A percentile compares a stretch with the other conserved stretches of the same genome.
phyloP scores from a whole-genome alignment of 2,329 filamentous ascomycete species.

The Hymenoscyphus linearis region DNA sequence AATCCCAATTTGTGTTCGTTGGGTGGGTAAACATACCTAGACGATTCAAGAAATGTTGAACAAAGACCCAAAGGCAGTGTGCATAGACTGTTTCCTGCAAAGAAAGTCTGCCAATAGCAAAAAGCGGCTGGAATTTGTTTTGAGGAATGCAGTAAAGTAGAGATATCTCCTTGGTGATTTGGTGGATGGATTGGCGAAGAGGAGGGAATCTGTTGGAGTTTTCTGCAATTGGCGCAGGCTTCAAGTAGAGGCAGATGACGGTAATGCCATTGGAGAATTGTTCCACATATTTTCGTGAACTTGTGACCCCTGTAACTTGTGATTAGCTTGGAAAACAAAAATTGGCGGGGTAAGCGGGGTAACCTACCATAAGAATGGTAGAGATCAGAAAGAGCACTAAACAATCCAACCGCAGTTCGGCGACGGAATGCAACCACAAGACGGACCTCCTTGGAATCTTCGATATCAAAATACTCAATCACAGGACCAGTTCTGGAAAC shows the following conservation, averaged over 20 bases:
- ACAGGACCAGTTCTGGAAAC: slow-evolving; percentile 85
- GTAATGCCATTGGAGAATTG: slow-evolving; percentile 99
- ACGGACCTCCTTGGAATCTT: slow-evolving; percentile 85
- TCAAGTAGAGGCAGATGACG: slow-evolving; percentile 92
- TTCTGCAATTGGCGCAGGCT: slow-evolving; percentile 58
- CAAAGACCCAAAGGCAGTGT: slow-evolving; percentile 95
- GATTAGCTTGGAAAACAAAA: not conserved
- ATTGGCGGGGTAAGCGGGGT: slow-evolving; percentile 36
- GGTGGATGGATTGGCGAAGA: slow-evolving; percentile 91
- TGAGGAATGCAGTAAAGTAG: slow-evolving; percentile 96
- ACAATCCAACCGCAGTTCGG: slow-evolving; percentile 84
- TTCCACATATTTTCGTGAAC: slow-evolving; percentile 94
- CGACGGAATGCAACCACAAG: slow-evolving; percentile 93
- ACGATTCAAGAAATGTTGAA: slow-evolving; percentile 96
- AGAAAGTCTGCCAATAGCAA: slow-evolving; percentile 79
- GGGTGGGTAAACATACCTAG: slow-evolving; percentile 45
- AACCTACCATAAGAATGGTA: slow-evolving; percentile 88
- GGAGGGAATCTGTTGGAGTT: slow-evolving; percentile 60
- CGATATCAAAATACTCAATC: slow-evolving; percentile 96
- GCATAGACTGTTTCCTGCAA: slow-evolving; percentile 96
- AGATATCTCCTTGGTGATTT: slow-evolving; percentile 98
- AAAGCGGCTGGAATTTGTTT: slow-evolving; percentile 90
- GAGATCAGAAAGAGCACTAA: slow-evolving; percentile 89
- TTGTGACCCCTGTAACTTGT: slow-evolving; percentile 79
- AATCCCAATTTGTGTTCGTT: slow-evolving; percentile 11